Evolutionary conservation across 495 filamentous ascomycete genomes (phyloP), one percentile per base, ranked within the genome.

Genomic region (Collariella sp.): DNA sequence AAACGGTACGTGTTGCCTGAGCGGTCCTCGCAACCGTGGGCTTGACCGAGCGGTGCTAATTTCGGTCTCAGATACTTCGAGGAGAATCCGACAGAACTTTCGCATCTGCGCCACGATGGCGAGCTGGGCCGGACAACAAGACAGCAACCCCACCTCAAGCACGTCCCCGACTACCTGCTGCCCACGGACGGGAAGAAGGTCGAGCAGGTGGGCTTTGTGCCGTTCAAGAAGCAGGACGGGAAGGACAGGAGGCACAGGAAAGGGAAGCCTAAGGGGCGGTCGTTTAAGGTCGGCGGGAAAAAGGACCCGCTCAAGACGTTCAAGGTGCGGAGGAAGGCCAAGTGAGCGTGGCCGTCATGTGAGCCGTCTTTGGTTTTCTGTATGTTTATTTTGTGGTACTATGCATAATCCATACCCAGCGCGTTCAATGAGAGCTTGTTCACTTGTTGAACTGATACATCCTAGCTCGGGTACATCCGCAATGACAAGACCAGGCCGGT

Each of bases 111-210:
- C 24, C 93, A 99, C 64, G 94, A 99, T 66, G 85, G 83, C 10
- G 93, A 96, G 68, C 70, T 93, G 41, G 82, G 88, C 56, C 77
- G 57, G 33, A 47, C 83, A 19, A 85, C 87, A 5, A 76, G 87
- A 58, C 77, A 90, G 26, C 89, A 95, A 70, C 77, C 84, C 11
- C 94, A 99, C 76, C 70, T 99, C 53, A 95, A 88, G 70, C 90
- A 97, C 72, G 88, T 99, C 2, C 93, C 93, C 0, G 89, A 95
- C 22, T 99, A 99, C 70, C 70, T 99, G 43, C 77, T 99, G 62
- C 93, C 93, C 0, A 78, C 76, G 20, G 89, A 86, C 58, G 89
- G 86, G 0, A 83, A 80, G 61, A 82, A 82, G 58, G 84, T 75
- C 20, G 76, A 78, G 23, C 75, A 83, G 44, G 72, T 85, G 29